These are phyloP conservation scores for Candida anutae DNA, from an alignment of 1,139 yeast species.

Conservation along the genomic window DNA sequence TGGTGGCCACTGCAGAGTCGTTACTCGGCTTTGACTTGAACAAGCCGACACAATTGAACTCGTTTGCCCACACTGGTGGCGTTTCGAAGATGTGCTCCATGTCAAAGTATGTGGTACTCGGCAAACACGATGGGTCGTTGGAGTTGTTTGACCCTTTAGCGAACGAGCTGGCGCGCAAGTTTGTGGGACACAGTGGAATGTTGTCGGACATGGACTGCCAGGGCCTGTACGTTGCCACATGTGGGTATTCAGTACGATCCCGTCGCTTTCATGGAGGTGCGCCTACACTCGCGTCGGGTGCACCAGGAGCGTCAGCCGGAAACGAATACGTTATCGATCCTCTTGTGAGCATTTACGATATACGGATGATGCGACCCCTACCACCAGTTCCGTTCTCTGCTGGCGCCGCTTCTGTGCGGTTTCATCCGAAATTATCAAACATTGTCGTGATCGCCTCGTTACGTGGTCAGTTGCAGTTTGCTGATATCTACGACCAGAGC, in stretches of 20 bases:
- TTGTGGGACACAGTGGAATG: slow-evolving; percentile 68
- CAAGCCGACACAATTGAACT: slow-evolving; percentile 31
- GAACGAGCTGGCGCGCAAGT: slow-evolving; percentile 46
- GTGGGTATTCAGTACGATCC: slow-evolving; percentile 65
- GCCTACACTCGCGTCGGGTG: no score
- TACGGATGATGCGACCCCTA: slow-evolving; percentile 63
- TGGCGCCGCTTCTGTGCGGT: slow-evolving; percentile 77
- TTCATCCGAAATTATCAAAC: slow-evolving; percentile 84
- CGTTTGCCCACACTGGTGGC: slow-evolving; percentile 22
- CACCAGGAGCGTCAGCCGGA: slow-evolving; percentile 1
- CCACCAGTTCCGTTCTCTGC: slow-evolving; percentile 85
- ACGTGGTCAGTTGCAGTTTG: slow-evolving; percentile 76
- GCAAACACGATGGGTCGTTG: slow-evolving; percentile 58
- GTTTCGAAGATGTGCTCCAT: slow-evolving; percentile 24
- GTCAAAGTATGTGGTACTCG: slow-evolving; percentile 49
- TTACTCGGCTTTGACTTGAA: slow-evolving; percentile 56
- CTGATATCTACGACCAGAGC: slow-evolving; percentile 75
- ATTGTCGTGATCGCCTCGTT: slow-evolving; percentile 68
- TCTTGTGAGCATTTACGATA: slow-evolving; percentile 74
- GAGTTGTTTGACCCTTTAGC: slow-evolving; percentile 72
- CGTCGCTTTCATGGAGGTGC: slow-evolving; percentile 15
- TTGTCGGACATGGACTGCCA: slow-evolving; percentile 72
- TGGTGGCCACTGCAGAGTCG: slow-evolving; percentile 28
- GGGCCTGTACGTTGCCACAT: slow-evolving; percentile 71
- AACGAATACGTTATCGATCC: slow-evolving; percentile 52